These are phyloP conservation scores for Hygrocybe coccinea DNA, from an alignment of 768 basidiomycete species.

Conservation along the genomic window DNA sequence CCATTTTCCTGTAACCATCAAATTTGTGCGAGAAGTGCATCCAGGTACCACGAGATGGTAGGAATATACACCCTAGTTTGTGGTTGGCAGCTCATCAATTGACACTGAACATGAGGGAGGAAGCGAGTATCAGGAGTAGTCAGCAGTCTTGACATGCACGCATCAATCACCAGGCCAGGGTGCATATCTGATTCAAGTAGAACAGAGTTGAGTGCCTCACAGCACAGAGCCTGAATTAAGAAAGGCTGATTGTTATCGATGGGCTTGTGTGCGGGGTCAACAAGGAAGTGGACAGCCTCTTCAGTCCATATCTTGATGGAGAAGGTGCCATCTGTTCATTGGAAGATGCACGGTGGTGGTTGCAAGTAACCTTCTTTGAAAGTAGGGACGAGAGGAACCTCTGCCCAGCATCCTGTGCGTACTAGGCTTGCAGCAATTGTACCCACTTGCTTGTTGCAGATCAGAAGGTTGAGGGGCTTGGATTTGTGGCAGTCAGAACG, in stretches of 20 bases:
- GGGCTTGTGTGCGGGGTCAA: background rate
- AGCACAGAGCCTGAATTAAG: slow-evolving; percentile 3
- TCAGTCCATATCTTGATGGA: slow-evolving; percentile 12
- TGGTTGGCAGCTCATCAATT: slow-evolving; percentile 8
- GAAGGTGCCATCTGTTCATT: slow-evolving; percentile 6
- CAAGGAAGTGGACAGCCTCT: slow-evolving; percentile 11
- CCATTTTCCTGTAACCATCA: slow-evolving; percentile 14
- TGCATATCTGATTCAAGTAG: slow-evolving; percentile 16
- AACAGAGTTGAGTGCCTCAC: slow-evolving; percentile 12
- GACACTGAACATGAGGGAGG: slow-evolving; percentile 10
- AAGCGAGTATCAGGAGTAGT: slow-evolving; percentile 9
- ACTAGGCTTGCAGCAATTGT: slow-evolving; percentile 8
- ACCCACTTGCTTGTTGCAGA: slow-evolving; percentile 11
- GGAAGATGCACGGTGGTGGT: slow-evolving; percentile 8
- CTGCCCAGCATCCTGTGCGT: slow-evolving; percentile 6
- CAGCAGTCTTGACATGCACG: slow-evolving; percentile 11
- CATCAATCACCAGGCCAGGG: slow-evolving; percentile 8
- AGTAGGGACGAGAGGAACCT: background rate
- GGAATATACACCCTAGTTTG: slow-evolving; percentile 3
- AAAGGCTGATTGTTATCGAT: background rate
- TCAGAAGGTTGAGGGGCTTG: slow-evolving; percentile 13
- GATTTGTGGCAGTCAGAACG: slow-evolving; percentile 4
- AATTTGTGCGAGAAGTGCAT: slow-evolving; percentile 10
- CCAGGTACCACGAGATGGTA: slow-evolving; percentile 1
- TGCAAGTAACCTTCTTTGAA: slow-evolving; percentile 12